These are phyloP conservation scores for Xylariaceae sp. DNA, from an alignment of 2,329 filamentous ascomycete species.

Conservation along the genomic window DNA sequence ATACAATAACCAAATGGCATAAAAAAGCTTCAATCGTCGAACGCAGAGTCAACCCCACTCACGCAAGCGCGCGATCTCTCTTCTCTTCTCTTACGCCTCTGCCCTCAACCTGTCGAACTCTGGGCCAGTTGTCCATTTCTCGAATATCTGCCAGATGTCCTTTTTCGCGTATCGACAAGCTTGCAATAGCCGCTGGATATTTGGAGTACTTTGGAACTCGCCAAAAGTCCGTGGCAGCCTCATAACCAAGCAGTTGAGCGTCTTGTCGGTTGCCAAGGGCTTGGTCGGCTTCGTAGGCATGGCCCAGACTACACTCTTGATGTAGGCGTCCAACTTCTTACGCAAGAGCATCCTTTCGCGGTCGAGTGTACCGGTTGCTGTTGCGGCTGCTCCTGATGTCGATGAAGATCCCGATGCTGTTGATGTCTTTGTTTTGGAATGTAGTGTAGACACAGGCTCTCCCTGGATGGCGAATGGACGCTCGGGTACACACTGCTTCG, in stretches of 20 bases:
- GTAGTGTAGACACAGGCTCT: too few relatives aligned
- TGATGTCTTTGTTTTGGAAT: background rate
- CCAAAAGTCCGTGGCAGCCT: constrained; percentile 7
- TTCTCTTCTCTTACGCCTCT: background rate
- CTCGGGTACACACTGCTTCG: too few relatives aligned
- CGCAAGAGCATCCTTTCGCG: constrained; percentile 1
- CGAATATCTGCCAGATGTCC: constrained; percentile 12
- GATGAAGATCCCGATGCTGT: background rate
- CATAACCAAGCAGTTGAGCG: constrained; percentile 2
- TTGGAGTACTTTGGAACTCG: constrained; percentile 8
- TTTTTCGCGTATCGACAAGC: constrained; percentile 9
- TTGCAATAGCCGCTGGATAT: constrained; percentile 1
- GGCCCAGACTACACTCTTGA: constrained; percentile 10
- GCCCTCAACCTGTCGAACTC: background rate
- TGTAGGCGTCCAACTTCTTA: constrained; percentile 14
- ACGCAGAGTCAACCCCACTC: too few relatives aligned
- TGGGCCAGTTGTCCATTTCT: constrained; percentile 7
- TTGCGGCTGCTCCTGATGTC: background rate
- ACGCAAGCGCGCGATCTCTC: too few relatives aligned
- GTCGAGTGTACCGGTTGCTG: background rate
- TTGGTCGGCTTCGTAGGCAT: constrained; percentile 7
- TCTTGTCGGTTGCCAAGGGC: constrained; percentile 6
- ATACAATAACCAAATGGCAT: too few relatives aligned
- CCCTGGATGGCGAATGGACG: too few relatives aligned
- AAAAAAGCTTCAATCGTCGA: too few relatives aligned